Evolutionary conservation across 169 alveolate species (phyloP).

Genomic region (Cryptosporidium bovis): DNA sequence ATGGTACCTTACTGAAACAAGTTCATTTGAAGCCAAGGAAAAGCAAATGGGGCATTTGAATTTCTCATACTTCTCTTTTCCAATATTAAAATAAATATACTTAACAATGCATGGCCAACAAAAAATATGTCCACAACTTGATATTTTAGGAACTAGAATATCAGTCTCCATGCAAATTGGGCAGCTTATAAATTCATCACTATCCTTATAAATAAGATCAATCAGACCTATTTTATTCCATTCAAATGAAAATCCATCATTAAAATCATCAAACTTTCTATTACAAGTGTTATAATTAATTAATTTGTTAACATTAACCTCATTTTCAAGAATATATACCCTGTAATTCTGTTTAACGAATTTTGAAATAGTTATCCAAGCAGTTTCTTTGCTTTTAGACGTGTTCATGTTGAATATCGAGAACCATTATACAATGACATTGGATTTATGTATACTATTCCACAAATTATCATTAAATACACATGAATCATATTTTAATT

Average conservation of each 20-base stretch:
- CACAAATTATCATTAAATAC: too few relatives aligned
- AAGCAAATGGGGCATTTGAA: slow-evolving; percentile 66
- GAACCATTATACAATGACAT: too few relatives aligned
- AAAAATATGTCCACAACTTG: slow-evolving; percentile 68
- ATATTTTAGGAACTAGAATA: slow-evolving; percentile 46
- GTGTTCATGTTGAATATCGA: too few relatives aligned
- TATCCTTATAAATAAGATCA: slow-evolving; percentile 51
- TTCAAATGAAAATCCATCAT: neutral
- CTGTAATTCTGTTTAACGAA: slow-evolving; percentile 58
- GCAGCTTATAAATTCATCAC: slow-evolving; percentile 58
- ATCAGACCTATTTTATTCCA: slow-evolving; percentile 44
- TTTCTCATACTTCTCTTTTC: neutral
- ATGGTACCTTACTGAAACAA: slow-evolving; percentile 63
- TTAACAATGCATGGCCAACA: slow-evolving; percentile 74
- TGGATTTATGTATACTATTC: too few relatives aligned
- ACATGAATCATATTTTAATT: too few relatives aligned
- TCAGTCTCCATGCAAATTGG: slow-evolving; percentile 69
- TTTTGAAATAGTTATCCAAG: neutral
- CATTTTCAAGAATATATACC: slow-evolving; percentile 17
- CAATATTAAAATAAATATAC: slow-evolving; percentile 16
- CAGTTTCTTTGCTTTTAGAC: too few relatives aligned
- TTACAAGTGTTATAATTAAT: neutral
- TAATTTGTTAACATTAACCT: neutral
- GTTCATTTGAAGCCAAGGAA: slow-evolving; percentile 34
- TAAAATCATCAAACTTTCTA: neutral